Evolutionary conservation across 2,329 filamentous ascomycete species (phyloP).

Genomic region (Cercospora beticola): DNA sequence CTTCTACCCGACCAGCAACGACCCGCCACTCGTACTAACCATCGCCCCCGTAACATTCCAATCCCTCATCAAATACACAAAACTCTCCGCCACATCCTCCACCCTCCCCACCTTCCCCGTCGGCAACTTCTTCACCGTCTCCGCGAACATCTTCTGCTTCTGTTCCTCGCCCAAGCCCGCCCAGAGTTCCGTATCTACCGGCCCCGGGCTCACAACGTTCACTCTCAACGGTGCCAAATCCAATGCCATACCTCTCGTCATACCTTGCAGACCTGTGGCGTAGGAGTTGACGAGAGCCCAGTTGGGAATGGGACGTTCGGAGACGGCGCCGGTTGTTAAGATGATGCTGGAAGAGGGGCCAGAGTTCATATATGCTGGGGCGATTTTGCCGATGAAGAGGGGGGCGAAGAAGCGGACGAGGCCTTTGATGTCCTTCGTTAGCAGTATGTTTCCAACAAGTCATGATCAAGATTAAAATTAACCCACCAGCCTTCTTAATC

Average conservation of each 20-base stretch:
- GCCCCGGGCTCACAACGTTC: conserved; percentile 61
- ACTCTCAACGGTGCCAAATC: conserved; percentile 64
- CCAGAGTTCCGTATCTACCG: conserved; percentile 49
- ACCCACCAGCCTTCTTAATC: conserved; percentile 36
- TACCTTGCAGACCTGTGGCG: conserved; percentile 53
- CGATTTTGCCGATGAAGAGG: conserved; percentile 55
- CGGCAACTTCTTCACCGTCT: conserved; percentile 33
- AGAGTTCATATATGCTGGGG: conserved; percentile 46
- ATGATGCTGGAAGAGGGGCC: conserved; percentile 52
- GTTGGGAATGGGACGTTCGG: conserved; percentile 52
- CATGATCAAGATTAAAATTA: background rate
- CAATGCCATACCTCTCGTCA: conserved; percentile 58
- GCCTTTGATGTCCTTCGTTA: conserved; percentile 26
- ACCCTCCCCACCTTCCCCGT: conserved; percentile 41
- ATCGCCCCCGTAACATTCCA: conserved; percentile 47
- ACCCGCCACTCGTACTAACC: conserved; percentile 40
- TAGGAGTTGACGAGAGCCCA: conserved; percentile 54
- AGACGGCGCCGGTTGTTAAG: conserved; percentile 56
- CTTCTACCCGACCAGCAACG: conserved; percentile 25
- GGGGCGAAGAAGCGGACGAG: conserved; percentile 54
- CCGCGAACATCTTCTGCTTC: conserved; percentile 31
- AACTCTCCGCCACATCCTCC: conserved; percentile 50
- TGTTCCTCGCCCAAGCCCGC: conserved; percentile 31
- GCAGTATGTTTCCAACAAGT: too few relatives aligned
- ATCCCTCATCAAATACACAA: conserved; percentile 51